Evolutionary conservation across 2,329 filamentous ascomycete species (phyloP).

Genomic region (Microcera coccophila): DNA sequence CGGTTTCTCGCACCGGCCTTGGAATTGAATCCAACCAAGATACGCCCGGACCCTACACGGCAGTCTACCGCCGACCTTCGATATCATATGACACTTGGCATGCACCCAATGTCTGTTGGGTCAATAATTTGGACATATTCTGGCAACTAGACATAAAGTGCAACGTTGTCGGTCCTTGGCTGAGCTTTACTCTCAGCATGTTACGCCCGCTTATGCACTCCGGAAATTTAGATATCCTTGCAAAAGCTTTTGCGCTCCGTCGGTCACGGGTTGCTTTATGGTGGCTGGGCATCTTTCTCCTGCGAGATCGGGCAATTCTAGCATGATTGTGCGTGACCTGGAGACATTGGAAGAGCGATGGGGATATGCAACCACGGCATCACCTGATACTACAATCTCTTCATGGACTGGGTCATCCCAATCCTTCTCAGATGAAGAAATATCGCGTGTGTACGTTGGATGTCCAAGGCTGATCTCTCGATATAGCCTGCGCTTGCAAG

Average conservation of each 20-base stretch:
- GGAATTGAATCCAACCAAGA: conserved; percentile 3
- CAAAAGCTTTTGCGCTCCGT: conserved; percentile 13
- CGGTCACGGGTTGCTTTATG: conserved; percentile 16
- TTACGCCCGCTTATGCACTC: conserved; percentile 8
- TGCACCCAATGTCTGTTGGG: conserved; percentile 10
- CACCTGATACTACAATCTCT: conserved; percentile 9
- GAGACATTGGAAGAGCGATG: conserved; percentile 12
- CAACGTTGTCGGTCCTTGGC: conserved; percentile 23
- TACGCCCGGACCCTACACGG: background rate
- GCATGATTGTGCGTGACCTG: conserved; percentile 11
- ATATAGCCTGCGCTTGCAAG: no score
- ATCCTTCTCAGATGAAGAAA: no score
- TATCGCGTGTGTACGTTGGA: no score
- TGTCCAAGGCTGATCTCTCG: no score
- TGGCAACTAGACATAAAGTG: conserved; percentile 24
- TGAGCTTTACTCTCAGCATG: conserved; percentile 10
- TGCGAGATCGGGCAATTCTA: conserved; percentile 5
- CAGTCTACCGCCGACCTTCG: conserved; percentile 11
- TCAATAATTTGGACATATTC: conserved; percentile 22
- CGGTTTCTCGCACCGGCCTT: no score
- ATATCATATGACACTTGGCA: conserved; percentile 23
- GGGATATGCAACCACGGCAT: conserved; percentile 7
- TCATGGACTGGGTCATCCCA: conserved; percentile 13
- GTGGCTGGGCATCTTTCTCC: conserved; percentile 18
- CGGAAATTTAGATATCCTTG: conserved; percentile 8